phyloP scores from a whole-genome alignment of 306 rosid genomes.

The Purshia tridentata region DNA sequence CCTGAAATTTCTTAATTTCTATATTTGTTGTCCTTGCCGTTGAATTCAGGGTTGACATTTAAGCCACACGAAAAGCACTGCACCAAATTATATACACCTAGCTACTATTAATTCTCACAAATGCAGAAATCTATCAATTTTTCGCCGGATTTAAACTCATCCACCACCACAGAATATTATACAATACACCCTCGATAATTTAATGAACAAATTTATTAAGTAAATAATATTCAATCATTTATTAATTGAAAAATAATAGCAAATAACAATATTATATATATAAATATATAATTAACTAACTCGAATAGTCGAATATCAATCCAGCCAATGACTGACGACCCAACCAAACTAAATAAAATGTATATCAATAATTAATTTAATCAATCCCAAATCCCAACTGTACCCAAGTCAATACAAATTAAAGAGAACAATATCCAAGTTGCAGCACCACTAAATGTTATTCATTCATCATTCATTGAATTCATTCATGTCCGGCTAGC shows the following conservation, averaged over 20 bases:
- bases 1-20: neutral
- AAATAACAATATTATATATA: too few relatives aligned
- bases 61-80: conserved; percentile 27
- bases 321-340: neutral
- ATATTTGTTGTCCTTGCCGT: conserved; percentile 30
- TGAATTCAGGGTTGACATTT: conserved; percentile 37
- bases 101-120: too few relatives aligned
- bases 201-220: too few relatives aligned
- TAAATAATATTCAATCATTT: too few relatives aligned
- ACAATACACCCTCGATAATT: too few relatives aligned
- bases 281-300: neutral
- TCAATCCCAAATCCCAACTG: conserved; percentile 3
- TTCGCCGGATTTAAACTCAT: neutral
- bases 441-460: neutral
- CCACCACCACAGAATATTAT: too few relatives aligned
- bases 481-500: conserved; percentile 14
- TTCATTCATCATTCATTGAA: too few relatives aligned
- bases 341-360: neutral
- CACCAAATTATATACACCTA: conserved; percentile 8
- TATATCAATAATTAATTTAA: neutral
- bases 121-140: neutral
- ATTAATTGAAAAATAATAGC: too few relatives aligned
- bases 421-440: conserved; percentile 5
- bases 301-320: conserved; percentile 4
- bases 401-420: neutral